phyloP scores from a whole-genome alignment of 2,329 filamentous ascomycete genomes.

The Colletotrichum filicis region DNA sequence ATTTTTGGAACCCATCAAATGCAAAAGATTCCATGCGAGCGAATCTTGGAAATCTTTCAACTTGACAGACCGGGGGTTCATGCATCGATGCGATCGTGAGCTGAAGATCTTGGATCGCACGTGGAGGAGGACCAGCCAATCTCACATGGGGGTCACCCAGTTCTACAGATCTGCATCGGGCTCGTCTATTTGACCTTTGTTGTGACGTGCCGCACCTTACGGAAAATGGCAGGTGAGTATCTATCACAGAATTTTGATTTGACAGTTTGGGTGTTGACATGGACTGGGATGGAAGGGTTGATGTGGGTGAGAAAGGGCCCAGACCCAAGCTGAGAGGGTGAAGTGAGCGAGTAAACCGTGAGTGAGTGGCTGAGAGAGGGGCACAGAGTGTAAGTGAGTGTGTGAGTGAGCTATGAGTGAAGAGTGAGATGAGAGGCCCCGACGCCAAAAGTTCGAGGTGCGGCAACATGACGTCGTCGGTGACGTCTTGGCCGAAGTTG shows the following conservation, averaged over 20 bases:
- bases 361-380: neutral
- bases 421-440: neutral
- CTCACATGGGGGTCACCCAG: neutral
- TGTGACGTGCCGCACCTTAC: slow-evolving; percentile 8
- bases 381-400: neutral
- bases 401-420: neutral
- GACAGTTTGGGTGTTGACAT: neutral
- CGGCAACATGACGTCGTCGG: slow-evolving; percentile 33
- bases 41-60: neutral
- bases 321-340: neutral
- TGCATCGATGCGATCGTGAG: slow-evolving; percentile 7
- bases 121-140: neutral
- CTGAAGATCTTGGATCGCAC: slow-evolving; percentile 19
- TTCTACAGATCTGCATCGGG: neutral
- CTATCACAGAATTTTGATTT: neutral
- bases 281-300: neutral
- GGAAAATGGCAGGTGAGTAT: neutral
- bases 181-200: slow-evolving; percentile 3
- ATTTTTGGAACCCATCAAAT: neutral
- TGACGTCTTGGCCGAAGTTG: slow-evolving; percentile 29
- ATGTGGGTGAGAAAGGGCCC: neutral
- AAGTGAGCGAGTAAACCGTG: neutral
- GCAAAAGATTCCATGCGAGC: neutral
- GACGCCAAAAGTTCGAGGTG: slow-evolving; percentile 2
- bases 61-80: neutral